Evolutionary conservation across 2,329 filamentous ascomycete genomes (phyloP), one percentile per base, ranked within the genome.

Genomic region (Metarhizium guizhouense): DNA sequence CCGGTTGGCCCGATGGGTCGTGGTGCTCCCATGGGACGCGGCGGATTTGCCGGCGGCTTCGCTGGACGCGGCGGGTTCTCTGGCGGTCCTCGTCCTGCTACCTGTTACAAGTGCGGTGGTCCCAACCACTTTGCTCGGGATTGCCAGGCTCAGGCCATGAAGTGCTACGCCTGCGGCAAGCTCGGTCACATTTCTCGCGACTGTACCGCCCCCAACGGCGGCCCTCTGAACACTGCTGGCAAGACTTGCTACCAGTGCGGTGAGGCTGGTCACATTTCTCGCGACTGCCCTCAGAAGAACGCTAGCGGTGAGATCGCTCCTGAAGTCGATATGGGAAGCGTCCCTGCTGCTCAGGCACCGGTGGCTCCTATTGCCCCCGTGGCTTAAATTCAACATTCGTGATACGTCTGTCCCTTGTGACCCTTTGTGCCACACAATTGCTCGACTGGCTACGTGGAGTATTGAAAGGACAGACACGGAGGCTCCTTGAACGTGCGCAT

Each of bases 231-330:
- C 82, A 95, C 90, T 61, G 90, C 90, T 60, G 93, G 93, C 69
- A 99, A 97, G 85, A 96, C 92, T 61, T 99, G 94, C 84, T 99
- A 99, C 79, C 88, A 92, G 73, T 99, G 94, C 71, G 90, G 93
- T 62, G 89, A 96, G 77, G 85, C 91, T 57, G 94, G 94, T 54
- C 93, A 97, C 75, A 97, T 97, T 74, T 95, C 90, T 57, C 88
- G 93, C 60, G 93, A 97, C 65, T 96, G 94, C 79, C 88, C 91
- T 57, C 73, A 91, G 83, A 85, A 87, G 83, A 73, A 68, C 63
- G 70, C 73, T 61, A 75, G 73, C 64, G 76, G 75, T 63, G 80
- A 83, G 61, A 73, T 79, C 54, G 68, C 65, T 57, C 61, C 65
- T 52, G 74, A 78, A 58, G 72, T 75, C 52, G 75, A 78, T 54